Percentiles rank a stretch among this genome's conserved stretches.
These are phyloP conservation scores for Taxillus chinensis DNA, from an alignment of 164 flowering plant genomes.

Conservation along the genomic window DNA sequence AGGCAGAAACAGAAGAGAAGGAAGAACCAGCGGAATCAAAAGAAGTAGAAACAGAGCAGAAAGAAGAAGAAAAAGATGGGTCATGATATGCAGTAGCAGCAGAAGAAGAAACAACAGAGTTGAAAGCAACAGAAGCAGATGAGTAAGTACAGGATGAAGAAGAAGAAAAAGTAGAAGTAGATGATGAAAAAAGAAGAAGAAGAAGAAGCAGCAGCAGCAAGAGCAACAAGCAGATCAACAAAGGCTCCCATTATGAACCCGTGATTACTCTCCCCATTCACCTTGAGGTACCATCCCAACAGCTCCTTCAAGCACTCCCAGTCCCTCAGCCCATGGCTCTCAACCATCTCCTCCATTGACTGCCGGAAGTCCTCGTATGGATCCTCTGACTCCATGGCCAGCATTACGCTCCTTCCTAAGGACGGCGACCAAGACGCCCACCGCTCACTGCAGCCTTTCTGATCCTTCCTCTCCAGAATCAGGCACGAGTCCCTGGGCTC, in stretches of 20 bases:
- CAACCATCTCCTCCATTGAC: slow-evolving; percentile 7
- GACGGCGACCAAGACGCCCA: background rate
- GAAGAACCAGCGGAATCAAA: too few relatives aligned
- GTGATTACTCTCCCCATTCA: slow-evolving; percentile 1
- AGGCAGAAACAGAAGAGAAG: too few relatives aligned
- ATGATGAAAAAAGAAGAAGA: background rate
- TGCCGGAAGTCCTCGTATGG: slow-evolving; percentile 1
- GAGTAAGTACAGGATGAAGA: background rate
- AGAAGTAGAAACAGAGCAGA: too few relatives aligned
- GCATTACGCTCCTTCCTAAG: background rate
- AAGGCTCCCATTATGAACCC: slow-evolving; percentile 1
- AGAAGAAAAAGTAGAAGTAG: background rate
- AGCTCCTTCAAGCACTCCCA: slow-evolving; percentile 2
- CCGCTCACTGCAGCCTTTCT: background rate
- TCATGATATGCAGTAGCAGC: background rate
- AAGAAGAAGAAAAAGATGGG: too few relatives aligned
- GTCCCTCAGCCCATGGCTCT: background rate
- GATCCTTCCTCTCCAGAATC: background rate
- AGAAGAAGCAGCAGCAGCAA: background rate
- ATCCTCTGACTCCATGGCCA: slow-evolving; percentile 1
- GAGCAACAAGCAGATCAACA: background rate
- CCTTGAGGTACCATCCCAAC: background rate
- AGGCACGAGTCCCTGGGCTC: background rate
- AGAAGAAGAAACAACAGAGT: background rate
- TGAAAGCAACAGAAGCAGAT: background rate